Evolutionary conservation across 1,139 yeast genomes (phyloP).

Genomic region (Pichia sp.): DNA sequence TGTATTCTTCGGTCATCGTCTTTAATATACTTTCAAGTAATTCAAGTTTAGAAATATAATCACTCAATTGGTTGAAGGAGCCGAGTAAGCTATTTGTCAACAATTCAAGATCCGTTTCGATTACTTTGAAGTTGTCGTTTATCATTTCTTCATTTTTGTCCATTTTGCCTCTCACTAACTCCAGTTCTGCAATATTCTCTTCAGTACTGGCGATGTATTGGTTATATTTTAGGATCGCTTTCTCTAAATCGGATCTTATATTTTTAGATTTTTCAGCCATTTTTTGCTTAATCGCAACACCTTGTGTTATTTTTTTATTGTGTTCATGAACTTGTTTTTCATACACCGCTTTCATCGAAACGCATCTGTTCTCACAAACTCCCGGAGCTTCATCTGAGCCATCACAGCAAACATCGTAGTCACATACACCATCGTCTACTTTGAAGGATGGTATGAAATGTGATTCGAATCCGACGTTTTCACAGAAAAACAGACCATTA

Average conservation of each 20-base stretch:
- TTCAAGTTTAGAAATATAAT: conserved; percentile 4
- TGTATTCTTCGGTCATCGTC: conserved; percentile 54
- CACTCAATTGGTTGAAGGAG: background rate
- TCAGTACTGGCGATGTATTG: conserved; percentile 17
- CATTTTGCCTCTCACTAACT: conserved; percentile 10
- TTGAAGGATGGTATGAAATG: conserved; percentile 54
- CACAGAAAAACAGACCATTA: conserved; percentile 63
- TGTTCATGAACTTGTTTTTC: conserved; percentile 33
- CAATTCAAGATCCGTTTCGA: conserved; percentile 15
- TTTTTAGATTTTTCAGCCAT: conserved; percentile 29
- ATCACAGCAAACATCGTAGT: conserved; percentile 85
- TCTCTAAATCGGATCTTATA: conserved; percentile 8
- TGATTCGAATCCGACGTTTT: conserved; percentile 65
- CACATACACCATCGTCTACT: conserved; percentile 90
- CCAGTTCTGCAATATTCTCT: conserved; percentile 2
- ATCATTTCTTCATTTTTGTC: conserved; percentile 20
- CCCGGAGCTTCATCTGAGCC: conserved; percentile 76
- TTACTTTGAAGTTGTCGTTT: conserved; percentile 26
- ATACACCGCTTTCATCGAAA: conserved; percentile 38
- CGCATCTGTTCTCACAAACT: conserved; percentile 57
- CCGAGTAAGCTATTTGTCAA: background rate
- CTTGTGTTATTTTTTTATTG: conserved; percentile 32
- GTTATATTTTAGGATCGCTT: conserved; percentile 15
- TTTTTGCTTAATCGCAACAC: conserved; percentile 28
- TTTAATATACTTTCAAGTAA: conserved; percentile 43